phyloP scores from a whole-genome alignment of 352 stramenopile genomes.

The Pythium utonaiense region DNA sequence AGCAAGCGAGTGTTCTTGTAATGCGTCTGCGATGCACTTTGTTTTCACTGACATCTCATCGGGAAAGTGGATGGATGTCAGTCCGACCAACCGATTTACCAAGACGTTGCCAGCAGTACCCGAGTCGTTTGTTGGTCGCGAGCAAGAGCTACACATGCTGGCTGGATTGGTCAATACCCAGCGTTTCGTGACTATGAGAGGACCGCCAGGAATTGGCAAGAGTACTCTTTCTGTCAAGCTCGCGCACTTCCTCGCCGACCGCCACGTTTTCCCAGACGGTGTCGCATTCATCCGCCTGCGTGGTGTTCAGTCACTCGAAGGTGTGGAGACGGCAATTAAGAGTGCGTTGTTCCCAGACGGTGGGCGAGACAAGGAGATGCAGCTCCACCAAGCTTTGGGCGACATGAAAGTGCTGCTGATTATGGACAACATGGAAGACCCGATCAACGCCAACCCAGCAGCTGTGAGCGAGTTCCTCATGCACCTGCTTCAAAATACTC shows the following conservation, averaged over 20 bases:
- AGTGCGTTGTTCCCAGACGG: constrained; percentile 58
- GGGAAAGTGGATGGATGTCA: constrained; percentile 75
- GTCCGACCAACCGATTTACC: constrained; percentile 57
- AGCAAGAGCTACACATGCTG: constrained; percentile 72
- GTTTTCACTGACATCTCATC: constrained; percentile 71
- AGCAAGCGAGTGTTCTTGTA: constrained; percentile 50
- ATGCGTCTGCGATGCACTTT: constrained; percentile 43
- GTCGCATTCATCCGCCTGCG: constrained; percentile 73
- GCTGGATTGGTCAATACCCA: constrained; percentile 52
- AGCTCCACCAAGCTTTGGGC: constrained; percentile 47
- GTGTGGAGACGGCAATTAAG: constrained; percentile 71
- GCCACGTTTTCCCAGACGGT: constrained; percentile 66
- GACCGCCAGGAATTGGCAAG: constrained; percentile 72
- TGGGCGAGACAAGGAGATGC: constrained; percentile 58
- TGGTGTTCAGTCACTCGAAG: constrained; percentile 65
- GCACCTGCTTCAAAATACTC: constrained; percentile 59
- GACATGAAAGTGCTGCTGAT: constrained; percentile 65
- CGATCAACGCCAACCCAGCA: constrained; percentile 60
- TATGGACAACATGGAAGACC: constrained; percentile 84
- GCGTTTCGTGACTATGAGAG: constrained; percentile 69
- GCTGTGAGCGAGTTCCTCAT: constrained; percentile 59
- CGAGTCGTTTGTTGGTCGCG: constrained; percentile 69
- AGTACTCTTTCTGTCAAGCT: constrained; percentile 70
- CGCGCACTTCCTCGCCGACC: constrained; percentile 69
- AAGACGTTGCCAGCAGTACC: constrained; percentile 67